These are phyloP conservation scores for Macrolepiota albuminosa DNA, from an alignment of 768 basidiomycete species.

Conservation along the genomic window DNA sequence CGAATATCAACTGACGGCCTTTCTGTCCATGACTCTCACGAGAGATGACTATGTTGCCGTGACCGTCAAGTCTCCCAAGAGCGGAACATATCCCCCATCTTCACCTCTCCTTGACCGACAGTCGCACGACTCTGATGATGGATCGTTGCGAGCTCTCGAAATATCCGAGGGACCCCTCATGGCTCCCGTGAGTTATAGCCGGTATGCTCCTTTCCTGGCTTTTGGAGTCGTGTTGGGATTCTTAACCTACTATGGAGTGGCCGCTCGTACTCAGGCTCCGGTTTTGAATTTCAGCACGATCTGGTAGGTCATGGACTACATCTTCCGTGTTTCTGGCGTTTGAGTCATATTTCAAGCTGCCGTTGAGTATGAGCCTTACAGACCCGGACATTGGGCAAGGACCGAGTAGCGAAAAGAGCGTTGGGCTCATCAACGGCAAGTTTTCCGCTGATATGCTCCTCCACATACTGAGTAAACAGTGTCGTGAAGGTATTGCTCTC, in stretches of 20 bases:
- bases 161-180: slow-evolving; percentile 56
- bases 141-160: slow-evolving; percentile 77
- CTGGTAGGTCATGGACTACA: slow-evolving; percentile 28
- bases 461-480: not conserved
- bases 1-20: not conserved
- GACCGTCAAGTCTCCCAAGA: slow-evolving; percentile 38
- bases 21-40: slow-evolving; percentile 33
- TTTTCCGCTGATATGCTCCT: not conserved
- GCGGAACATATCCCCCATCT: slow-evolving; percentile 31
- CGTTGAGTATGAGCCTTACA: slow-evolving; percentile 71
- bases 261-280: slow-evolving; percentile 66
- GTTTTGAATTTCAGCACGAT: slow-evolving; percentile 77
- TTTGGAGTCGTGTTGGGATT: not conserved
- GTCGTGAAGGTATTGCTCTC: slow-evolving; percentile 67
- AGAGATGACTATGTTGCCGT: slow-evolving; percentile 34
- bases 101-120: slow-evolving; percentile 32
- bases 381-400: slow-evolving; percentile 52
- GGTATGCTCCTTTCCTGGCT: slow-evolving; percentile 22
- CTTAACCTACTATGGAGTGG: slow-evolving; percentile 21
- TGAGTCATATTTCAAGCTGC: slow-evolving; percentile 35
- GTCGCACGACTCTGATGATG: slow-evolving; percentile 55
- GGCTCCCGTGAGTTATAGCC: slow-evolving; percentile 26
- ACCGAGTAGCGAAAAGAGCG: slow-evolving; percentile 60
- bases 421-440: slow-evolving; percentile 74
- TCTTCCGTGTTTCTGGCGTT: not conserved